Evolutionary conservation across 768 basidiomycete genomes (phyloP).

Genomic region (Serendipita vermifera): DNA sequence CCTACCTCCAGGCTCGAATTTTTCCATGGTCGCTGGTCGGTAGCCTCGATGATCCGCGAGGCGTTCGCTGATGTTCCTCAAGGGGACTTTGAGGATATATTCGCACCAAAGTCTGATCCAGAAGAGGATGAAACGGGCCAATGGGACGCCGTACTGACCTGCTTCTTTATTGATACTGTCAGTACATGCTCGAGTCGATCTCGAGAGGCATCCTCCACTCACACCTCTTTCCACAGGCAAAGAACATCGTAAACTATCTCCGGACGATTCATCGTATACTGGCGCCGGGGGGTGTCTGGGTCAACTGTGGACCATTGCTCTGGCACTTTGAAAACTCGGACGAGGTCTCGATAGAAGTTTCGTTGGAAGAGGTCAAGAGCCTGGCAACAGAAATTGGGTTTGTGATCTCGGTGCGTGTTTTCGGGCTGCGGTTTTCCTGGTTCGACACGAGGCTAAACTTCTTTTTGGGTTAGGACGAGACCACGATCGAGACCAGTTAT

Average conservation of each 20-base stretch:
- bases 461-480: slow-evolving; percentile 74
- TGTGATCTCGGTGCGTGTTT: slow-evolving; percentile 52
- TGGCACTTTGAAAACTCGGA: slow-evolving; percentile 94
- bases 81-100: slow-evolving; percentile 92
- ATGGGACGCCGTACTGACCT: slow-evolving; percentile 87
- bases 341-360: slow-evolving; percentile 76
- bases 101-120: slow-evolving; percentile 40
- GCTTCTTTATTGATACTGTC: slow-evolving; percentile 96
- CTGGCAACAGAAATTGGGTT: slow-evolving; percentile 69
- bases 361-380: slow-evolving; percentile 75
- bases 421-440: too few species aligned
- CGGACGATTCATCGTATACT: slow-evolving; percentile 75
- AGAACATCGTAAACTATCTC: slow-evolving; percentile 84
- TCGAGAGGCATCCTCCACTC: background rate
- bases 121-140: slow-evolving; percentile 56
- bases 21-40: slow-evolving; percentile 77
- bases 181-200: slow-evolving; percentile 15
- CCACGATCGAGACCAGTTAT: slow-evolving; percentile 69
- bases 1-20: slow-evolving; percentile 49
- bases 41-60: background rate
- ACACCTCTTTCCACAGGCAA: slow-evolving; percentile 39
- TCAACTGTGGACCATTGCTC: slow-evolving; percentile 88
- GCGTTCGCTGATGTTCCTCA: slow-evolving; percentile 13
- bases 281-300: slow-evolving; percentile 79
- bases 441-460: too few species aligned